Evolutionary conservation across 2,329 filamentous ascomycete species (phyloP).

Genomic region (Pestalotiopsis sp.): DNA sequence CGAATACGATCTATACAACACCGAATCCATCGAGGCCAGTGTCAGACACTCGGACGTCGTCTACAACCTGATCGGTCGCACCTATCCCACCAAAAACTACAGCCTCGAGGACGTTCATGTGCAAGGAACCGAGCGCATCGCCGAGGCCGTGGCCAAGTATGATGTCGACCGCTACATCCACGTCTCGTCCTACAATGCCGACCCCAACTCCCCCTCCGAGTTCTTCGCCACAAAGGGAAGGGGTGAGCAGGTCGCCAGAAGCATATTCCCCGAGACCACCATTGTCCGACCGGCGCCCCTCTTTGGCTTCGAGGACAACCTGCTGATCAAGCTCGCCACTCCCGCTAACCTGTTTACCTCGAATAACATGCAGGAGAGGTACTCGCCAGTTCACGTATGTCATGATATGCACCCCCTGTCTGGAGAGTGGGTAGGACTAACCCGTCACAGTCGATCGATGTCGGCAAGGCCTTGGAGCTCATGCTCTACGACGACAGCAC

Average conservation of each 20-base stretch:
- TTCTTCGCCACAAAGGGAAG: slow-evolving; percentile 91
- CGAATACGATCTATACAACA: slow-evolving; percentile 95
- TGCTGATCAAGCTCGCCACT: slow-evolving; percentile 83
- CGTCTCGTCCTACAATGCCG: slow-evolving; percentile 91
- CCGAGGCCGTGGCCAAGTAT: slow-evolving; percentile 94
- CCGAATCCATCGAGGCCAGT: slow-evolving; percentile 91
- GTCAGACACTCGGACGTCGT: slow-evolving; percentile 97
- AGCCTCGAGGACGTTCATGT: slow-evolving; percentile 89
- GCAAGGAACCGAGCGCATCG: slow-evolving; percentile 89
- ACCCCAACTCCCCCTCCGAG: slow-evolving; percentile 77
- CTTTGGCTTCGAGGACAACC: slow-evolving; percentile 92
- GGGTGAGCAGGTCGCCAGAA: slow-evolving; percentile 81
- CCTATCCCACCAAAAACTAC: slow-evolving; percentile 99
- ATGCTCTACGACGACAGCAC: slow-evolving; percentile 93
- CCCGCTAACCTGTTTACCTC: slow-evolving; percentile 82
- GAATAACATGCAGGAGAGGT: slow-evolving; percentile 91
- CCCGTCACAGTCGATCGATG: slow-evolving; percentile 73
- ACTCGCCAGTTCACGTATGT: slow-evolving; percentile 85
- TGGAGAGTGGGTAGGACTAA: background rate
- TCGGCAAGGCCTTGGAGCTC: slow-evolving; percentile 83
- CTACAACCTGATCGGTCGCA: slow-evolving; percentile 92
- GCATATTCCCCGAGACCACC: slow-evolving; percentile 94
- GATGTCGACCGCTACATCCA: slow-evolving; percentile 97
- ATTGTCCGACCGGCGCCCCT: slow-evolving; percentile 92
- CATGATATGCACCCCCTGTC: background rate